Conservation (phyloP, 2,329 filamentous ascomycete species). For the Volutella citrinella region DNA sequence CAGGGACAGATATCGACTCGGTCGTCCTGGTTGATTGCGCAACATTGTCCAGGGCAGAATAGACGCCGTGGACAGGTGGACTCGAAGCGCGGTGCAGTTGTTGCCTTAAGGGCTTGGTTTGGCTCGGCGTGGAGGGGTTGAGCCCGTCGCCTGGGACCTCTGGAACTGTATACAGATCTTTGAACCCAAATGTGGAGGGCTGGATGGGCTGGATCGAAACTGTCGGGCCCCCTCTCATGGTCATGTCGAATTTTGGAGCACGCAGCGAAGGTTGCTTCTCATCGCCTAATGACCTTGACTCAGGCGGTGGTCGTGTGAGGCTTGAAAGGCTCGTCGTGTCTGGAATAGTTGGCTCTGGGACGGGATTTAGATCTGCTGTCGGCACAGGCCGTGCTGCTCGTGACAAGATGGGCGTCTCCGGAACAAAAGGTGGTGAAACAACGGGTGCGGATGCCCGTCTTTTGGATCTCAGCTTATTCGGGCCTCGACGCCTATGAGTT, state of each 20-base stretch:
- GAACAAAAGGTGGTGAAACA: slow-evolving; percentile 10
- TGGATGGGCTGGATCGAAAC: too few species aligned
- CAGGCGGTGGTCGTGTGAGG: slow-evolving; percentile 8
- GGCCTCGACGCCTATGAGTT: slow-evolving; percentile 18
- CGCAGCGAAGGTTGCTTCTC: too few species aligned
- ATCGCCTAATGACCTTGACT: too few species aligned
- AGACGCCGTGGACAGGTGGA: slow-evolving; percentile 32
- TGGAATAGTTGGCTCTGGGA: slow-evolving; percentile 16
- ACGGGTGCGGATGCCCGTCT: slow-evolving; percentile 20
- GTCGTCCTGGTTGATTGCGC: slow-evolving; percentile 16
- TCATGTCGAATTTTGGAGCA: too few species aligned
- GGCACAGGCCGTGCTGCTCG: slow-evolving; percentile 13
- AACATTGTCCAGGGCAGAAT: slow-evolving; percentile 29
- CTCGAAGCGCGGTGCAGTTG: slow-evolving; percentile 14
- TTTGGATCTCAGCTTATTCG: slow-evolving; percentile 25
- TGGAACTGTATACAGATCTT: too few species aligned
- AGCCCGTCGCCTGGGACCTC: too few species aligned
- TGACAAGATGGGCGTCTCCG: slow-evolving; percentile 4
- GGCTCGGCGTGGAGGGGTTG: too few species aligned
- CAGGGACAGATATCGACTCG: slow-evolving; percentile 17
- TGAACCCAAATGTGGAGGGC: too few species aligned
- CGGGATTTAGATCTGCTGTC: slow-evolving; percentile 16
- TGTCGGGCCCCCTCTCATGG: too few species aligned
- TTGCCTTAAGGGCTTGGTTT: too few species aligned
- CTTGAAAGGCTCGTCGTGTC: slow-evolving; percentile 15